Base-by-base conservation (phyloP, 106 monocot genomes). In the Chionographis japonica region DNA sequence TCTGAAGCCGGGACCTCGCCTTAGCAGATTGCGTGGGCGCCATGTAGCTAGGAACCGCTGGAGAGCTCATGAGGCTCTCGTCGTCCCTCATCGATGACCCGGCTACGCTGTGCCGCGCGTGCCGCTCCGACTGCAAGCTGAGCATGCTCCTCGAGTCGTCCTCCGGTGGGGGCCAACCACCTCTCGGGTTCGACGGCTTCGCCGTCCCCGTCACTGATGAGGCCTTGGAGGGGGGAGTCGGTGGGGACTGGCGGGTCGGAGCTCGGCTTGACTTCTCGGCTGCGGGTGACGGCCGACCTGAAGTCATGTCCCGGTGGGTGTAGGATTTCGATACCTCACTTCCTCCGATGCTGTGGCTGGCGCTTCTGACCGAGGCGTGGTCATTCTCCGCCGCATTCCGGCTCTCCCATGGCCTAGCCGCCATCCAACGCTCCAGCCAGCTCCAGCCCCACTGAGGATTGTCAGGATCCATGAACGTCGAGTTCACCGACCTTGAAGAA, bases 351-450 rank as follows among this genome's bases (percentile, higher is more conserved):
- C 65, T 69, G 7, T 4, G 40, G 72, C 56, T 69, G n/a, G 62
- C 70, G 40, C 74, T 90, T 58, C 52, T 76, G 27, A 61, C 70
- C 9, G 77, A 67, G 59, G 66, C 58, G 20, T 50, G 59, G 37
- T 74, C 79, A 4, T 36, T 67, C 37, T 50, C 56, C 9, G 56
- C 9, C 8, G 52, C 37, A 16, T 42, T 65, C 41, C 58, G 54
- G 41, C 13, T 77, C 61, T 92, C 97, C 97, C 86, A 97, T 42
- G 97, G 89, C 65, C 84, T 75, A 20, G 86, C 73, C 13, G 92
- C 73, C 84, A 89, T 89, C 97, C 97, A 97, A 35, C 92, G 92
- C 67, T 97, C 97, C 58, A 86, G 46, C 97, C 97, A 92, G 87
- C 92, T 98, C 97, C 97, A 98, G 0, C 97, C 90, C 97, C 97